Base-by-base conservation (phyloP, 2,329 filamentous ascomycete species). In the Aspergillus persii region DNA sequence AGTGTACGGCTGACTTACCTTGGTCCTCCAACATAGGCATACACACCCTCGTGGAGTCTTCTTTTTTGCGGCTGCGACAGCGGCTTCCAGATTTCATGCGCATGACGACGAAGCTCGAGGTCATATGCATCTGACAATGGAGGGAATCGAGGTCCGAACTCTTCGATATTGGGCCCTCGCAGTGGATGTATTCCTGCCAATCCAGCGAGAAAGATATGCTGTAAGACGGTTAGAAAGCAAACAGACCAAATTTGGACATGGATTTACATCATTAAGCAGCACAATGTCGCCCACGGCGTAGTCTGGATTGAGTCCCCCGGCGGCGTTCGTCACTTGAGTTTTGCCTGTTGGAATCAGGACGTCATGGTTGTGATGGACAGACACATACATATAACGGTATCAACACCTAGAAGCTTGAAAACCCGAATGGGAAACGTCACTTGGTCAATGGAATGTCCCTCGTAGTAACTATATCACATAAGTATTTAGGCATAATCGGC, bases 91-190 rank as follows among this genome's bases (percentile, higher is more conserved):
- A 81, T 80, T 54, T 77, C 76, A 69, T 89, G 85, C 4, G 82
- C 81, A 50, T 80, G 77, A 61, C 82, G 80, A 53, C 86, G 80
- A 50, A 88, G 76, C 47, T 83, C 80, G 11, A 89, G 78, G 66
- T 89, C 86, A 68, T 89, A 89, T 1, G 86, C 86, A 70, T 89
- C 86, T 27, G 84, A 87, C 3, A 89, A 73, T 6, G 86, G 80
- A 47, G 86, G 86, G 66, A 89, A 89, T 5, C 86, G 82, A 12
- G 81, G 77, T 29, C 86, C 86, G 65, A 88, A 86, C 49, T 86
- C 81, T 26, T 87, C 85, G 31, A 77, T 78, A 67, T 89, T 89
- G 29, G 84, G 83, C 18, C 86, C 86, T 53, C 85, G 81, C 41
- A 89, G 76, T 23, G 86, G 86, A 69, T 88, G 83, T 54, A 79